These are phyloP conservation scores for Cyclostephanos tholiformis DNA, from an alignment of 108 stramenopile species.

Conservation along the genomic window DNA sequence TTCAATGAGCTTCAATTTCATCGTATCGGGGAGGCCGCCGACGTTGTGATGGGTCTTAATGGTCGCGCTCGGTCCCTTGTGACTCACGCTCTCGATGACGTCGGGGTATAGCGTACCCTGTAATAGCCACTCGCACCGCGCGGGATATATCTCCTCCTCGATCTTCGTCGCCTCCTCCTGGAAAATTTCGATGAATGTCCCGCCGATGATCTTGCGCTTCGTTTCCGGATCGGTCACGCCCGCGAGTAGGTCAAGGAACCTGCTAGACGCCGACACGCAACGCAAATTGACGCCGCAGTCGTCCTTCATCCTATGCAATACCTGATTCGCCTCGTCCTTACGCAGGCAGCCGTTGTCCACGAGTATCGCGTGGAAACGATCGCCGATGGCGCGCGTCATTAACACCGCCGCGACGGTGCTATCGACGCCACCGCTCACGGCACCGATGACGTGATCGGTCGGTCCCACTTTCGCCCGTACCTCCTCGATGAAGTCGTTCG, in stretches of 20 bases:
- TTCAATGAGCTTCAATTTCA: slow-evolving; percentile 97
- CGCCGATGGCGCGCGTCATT: slow-evolving; percentile 95
- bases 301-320: slow-evolving; percentile 85
- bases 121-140: slow-evolving; percentile 77
- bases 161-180: slow-evolving; percentile 94
- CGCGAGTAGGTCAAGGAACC: slow-evolving; percentile 84
- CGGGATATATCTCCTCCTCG: slow-evolving; percentile 60
- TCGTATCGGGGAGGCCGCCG: slow-evolving; percentile 92
- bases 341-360: slow-evolving; percentile 99
- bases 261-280: slow-evolving; percentile 93
- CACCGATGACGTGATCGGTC: slow-evolving; percentile 95
- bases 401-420: slow-evolving; percentile 97
- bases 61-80: slow-evolving; percentile 98
- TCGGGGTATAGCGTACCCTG: slow-evolving; percentile 99
- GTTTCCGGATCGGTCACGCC: slow-evolving; percentile 96
- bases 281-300: slow-evolving; percentile 93
- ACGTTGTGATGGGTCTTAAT: slow-evolving; percentile 99
- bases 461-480: slow-evolving; percentile 89
- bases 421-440: slow-evolving; percentile 99
- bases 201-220: slow-evolving; percentile 98
- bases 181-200: slow-evolving; percentile 96
- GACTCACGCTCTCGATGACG: slow-evolving; percentile 97
- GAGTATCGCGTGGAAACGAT: slow-evolving; percentile 97
- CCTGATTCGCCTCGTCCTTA: slow-evolving; percentile 91
- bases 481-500: slow-evolving; percentile 90